Evolutionary conservation across 2,329 filamentous ascomycete genomes (phyloP), one percentile per base, ranked within the genome.

Genomic region (Drechmeria coniospora): DNA sequence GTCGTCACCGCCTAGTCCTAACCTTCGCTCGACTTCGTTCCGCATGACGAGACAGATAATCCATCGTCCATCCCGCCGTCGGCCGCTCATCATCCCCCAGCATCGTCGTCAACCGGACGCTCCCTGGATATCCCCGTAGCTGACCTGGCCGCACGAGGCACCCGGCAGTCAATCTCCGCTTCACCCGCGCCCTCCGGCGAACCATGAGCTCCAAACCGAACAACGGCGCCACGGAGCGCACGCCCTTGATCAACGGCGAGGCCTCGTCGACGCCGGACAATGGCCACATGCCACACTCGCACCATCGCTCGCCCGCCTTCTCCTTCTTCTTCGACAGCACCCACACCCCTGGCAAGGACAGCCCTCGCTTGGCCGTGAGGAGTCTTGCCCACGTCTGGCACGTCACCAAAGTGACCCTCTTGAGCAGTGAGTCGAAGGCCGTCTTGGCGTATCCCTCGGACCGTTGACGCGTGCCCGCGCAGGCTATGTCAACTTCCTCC

Each of bases 401-500:
- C 38, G 51, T 70, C 36, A 51, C 54, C 41, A 73, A 73, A 52
- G 58, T 65, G 24, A 69, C 67, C 3, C 50, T 73, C 21, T 43
- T 70, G 33, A 72, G 68, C 50, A 71, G 68, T 71, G 58, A 38
- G 66, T 63, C 21, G 4, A n/a, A 21, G 10, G 11, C 11, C 12
- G 8, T 11, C 9, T 9, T 23, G 23, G 15, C 20, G 16, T 28
- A 18, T n/a, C n/a, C n/a, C n/a, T n/a, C n/a, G n/a, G n/a, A n/a
- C n/a, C 11, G 17, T 12, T 27, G 8, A 7, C 15, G 14, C 24
- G 15, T 26, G n/a, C 12, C 18, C n/a, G 7, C 5, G 13, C 30
- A 72, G 67, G 59, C 40, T 68, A 68, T 49, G 61, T 73, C 47
- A 87, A 86, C 48, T 65, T 76, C 37, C 62, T 77, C 29, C 73